Evolutionary conservation across 2,329 filamentous ascomycete species (phyloP), one percentile per base, ranked within the genome.

Genomic region (Colletotrichum falcatum): DNA sequence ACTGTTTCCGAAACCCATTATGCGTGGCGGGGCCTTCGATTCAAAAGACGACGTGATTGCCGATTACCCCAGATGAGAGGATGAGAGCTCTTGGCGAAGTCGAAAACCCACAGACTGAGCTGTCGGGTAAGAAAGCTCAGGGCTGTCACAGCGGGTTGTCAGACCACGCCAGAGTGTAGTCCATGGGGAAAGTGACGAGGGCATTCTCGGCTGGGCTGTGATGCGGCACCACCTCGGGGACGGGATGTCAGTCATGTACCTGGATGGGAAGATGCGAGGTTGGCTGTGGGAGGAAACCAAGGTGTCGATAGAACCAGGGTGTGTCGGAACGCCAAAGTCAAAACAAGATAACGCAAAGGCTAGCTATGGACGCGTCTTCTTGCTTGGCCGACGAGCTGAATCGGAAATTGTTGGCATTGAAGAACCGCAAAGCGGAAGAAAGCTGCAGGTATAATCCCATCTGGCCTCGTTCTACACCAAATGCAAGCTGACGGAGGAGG

Each of bases 401-500:
- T 46, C 46, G 30, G 59, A 55, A 28, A 33, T 16, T 28, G 39
- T 46, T 23, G 23, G 16, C 58, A 53, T 51, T 16, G 42, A 16
- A 35, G n/a, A 26, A 3, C 23, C 59, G 39, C 16, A 54, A 71
- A 28, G 46, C 37, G 51, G 58, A 23, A 56, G 53, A 33, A 62
- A 66, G 9, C 58, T 54, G 44, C 64, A 54, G 53, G 44, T 37
- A 67, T 35, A 26, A 62, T 42, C 42, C 8, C n/a, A 66, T n/a
- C n/a, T 39, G 33, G 30, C 46, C 33, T 44, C 39, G 51, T 33
- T n/a, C 20, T 23, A 54, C 18, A 35, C 51, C 28, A 59, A 33
- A 49, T 33, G 42, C 23, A 35, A 55, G 48, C 49, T 37, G 56
- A 51, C 44, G 46, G 16, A 54, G 11, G 60, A 26, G 28, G 18